A percentile compares a stretch with the other conserved stretches of the same genome.
Evolutionary conservation across 257 asterid genomes (phyloP).

Genomic region (Ballota nigra): DNA sequence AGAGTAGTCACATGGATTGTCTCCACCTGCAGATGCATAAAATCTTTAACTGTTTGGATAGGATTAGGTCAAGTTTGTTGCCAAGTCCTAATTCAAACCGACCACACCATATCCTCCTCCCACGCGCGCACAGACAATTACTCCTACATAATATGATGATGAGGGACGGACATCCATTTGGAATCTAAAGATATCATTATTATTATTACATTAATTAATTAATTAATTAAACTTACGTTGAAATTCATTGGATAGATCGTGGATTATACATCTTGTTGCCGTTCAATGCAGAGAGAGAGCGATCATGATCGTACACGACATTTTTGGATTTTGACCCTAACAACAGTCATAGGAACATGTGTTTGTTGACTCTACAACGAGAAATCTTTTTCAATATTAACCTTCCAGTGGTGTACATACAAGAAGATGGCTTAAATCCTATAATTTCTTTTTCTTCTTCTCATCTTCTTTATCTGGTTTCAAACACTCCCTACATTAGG

Average conservation of each 20-base stretch:
- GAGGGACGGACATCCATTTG: background rate
- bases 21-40: slow-evolving; percentile 36
- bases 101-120: slow-evolving; percentile 17
- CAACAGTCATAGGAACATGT: slow-evolving; percentile 22
- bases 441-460: too few relatives aligned
- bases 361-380: slow-evolving; percentile 18
- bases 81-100: slow-evolving; percentile 42
- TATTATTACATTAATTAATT: background rate
- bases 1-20: slow-evolving; percentile 36
- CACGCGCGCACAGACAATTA: background rate
- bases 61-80: slow-evolving; percentile 54
- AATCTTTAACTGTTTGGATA: slow-evolving; percentile 40
- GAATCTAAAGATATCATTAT: background rate
- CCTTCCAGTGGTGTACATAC: background rate
- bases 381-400: background rate
- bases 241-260: background rate
- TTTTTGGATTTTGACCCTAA: slow-evolving; percentile 2
- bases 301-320: slow-evolving; percentile 19
- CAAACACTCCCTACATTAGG: too few relatives aligned
- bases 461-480: too few relatives aligned
- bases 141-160: background rate
- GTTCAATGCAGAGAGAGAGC: background rate
- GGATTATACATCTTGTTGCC: background rate
- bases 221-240: background rate
- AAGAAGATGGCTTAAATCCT: too few relatives aligned